Conservation (phyloP, 805 yeast genomes). For the Isabelozyma rhagii region DNA sequence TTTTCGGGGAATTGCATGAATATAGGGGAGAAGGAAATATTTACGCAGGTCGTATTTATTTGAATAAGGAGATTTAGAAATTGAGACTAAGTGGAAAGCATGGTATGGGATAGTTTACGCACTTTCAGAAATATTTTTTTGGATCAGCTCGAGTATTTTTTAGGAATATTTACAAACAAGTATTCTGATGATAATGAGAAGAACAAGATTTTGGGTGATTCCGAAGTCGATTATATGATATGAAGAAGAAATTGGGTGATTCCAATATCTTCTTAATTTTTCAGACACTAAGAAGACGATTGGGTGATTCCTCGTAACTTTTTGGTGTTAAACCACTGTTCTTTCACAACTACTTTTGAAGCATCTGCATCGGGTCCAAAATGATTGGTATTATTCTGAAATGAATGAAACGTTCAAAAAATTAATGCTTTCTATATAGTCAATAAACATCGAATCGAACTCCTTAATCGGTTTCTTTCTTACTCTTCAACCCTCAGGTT, state of each 20-base stretch:
- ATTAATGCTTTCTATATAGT: slow-evolving; percentile 1
- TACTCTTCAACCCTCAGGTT: background rate
- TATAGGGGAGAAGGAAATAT: background rate
- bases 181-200: background rate
- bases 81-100: background rate
- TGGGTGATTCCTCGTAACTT: background rate
- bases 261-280: background rate
- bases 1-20: background rate
- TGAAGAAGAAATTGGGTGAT: background rate
- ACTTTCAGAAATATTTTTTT: background rate
- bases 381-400: background rate
- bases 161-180: background rate
- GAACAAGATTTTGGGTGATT: background rate
- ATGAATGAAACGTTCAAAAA: background rate
- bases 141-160: background rate
- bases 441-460: slow-evolving; percentile 1
- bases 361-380: background rate
- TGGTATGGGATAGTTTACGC: background rate
- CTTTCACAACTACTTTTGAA: background rate
- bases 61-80: background rate
- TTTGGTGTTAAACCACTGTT: background rate
- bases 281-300: background rate
- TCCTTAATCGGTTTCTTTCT: slow-evolving; percentile 1
- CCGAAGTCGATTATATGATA: background rate
- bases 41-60: background rate